Evolutionary conservation across 306 rosid genomes (phyloP).

Genomic region (Lathyrus aphaca): DNA sequence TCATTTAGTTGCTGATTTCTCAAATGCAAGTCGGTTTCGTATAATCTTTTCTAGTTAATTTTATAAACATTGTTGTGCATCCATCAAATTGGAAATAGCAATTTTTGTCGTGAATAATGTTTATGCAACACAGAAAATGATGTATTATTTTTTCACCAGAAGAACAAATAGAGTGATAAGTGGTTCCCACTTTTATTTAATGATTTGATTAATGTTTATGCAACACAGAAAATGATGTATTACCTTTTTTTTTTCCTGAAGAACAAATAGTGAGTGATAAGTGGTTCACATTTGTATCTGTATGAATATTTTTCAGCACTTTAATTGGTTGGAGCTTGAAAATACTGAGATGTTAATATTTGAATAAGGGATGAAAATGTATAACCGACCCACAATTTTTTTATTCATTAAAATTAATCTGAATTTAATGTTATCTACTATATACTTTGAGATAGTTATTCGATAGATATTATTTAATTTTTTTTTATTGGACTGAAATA

Average conservation of each 20-base stretch:
- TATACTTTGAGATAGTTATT: too few relatives aligned
- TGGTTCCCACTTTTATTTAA: slow-evolving; percentile 33
- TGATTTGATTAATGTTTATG: slow-evolving; percentile 36
- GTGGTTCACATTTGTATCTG: slow-evolving; percentile 25
- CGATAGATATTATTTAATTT: too few relatives aligned
- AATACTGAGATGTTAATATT: background rate
- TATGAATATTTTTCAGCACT: background rate
- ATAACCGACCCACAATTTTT: too few relatives aligned
- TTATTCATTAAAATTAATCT: too few relatives aligned
- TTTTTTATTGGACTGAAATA: too few relatives aligned
- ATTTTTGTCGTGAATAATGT: slow-evolving; percentile 44
- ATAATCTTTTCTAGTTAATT: slow-evolving; percentile 36
- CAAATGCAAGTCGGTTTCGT: slow-evolving; percentile 25
- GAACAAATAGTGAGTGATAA: slow-evolving; percentile 30
- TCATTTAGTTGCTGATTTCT: slow-evolving; percentile 22
- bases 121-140: slow-evolving; percentile 32
- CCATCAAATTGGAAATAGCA: slow-evolving; percentile 33
- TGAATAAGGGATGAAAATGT: background rate
- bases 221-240: slow-evolving; percentile 26
- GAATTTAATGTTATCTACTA: too few relatives aligned
- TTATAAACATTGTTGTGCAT: slow-evolving; percentile 38
- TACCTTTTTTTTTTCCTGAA: slow-evolving; percentile 1
- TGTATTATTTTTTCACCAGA: slow-evolving; percentile 12
- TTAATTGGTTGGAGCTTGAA: background rate
- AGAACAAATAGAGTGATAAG: slow-evolving; percentile 34